These are phyloP conservation scores for Candida golubevii DNA, from an alignment of 805 yeast genomes.

Conservation along the genomic window DNA sequence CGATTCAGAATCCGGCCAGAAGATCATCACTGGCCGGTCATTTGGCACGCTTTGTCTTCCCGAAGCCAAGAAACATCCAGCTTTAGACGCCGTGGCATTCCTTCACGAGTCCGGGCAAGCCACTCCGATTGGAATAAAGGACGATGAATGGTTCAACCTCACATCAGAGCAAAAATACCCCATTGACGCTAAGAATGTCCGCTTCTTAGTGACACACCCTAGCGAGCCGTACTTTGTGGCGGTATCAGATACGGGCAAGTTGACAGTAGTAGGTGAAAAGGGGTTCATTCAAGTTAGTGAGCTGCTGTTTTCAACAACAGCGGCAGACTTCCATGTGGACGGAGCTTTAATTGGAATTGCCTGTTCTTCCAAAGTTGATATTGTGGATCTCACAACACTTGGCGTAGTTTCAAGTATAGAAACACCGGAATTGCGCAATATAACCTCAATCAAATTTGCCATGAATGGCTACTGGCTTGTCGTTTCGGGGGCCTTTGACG, in stretches of 20 bases:
- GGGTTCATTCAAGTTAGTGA: slow-evolving; percentile 10
- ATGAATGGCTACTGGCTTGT: slow-evolving; percentile 63
- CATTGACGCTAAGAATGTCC: not conserved
- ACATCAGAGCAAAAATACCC: not conserved
- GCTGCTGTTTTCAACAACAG: slow-evolving; percentile 11
- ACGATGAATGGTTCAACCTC: slow-evolving; percentile 4
- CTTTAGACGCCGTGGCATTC: slow-evolving; percentile 8
- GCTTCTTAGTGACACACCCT: slow-evolving; percentile 12
- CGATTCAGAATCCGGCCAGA: slow-evolving; percentile 1
- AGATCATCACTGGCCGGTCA: slow-evolving; percentile 1
- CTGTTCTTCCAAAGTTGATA: slow-evolving; percentile 24
- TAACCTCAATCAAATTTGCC: slow-evolving; percentile 46
- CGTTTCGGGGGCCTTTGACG: slow-evolving; percentile 20
- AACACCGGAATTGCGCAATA: slow-evolving; percentile 11
- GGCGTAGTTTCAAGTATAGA: slow-evolving; percentile 23
- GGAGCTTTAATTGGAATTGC: slow-evolving; percentile 42
- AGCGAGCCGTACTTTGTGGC: slow-evolving; percentile 14
- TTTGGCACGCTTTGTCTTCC: slow-evolving; percentile 5
- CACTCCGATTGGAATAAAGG: slow-evolving; percentile 8
- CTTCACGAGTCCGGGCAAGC: not conserved
- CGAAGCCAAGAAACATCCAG: not conserved
- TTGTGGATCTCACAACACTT: slow-evolving; percentile 40
- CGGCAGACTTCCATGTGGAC: slow-evolving; percentile 43
- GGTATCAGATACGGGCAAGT: slow-evolving; percentile 8
- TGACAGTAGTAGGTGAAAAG: slow-evolving; percentile 8